These are phyloP conservation scores for Acacia confusa DNA, from an alignment of 306 rosid genomes.

Conservation along the genomic window DNA sequence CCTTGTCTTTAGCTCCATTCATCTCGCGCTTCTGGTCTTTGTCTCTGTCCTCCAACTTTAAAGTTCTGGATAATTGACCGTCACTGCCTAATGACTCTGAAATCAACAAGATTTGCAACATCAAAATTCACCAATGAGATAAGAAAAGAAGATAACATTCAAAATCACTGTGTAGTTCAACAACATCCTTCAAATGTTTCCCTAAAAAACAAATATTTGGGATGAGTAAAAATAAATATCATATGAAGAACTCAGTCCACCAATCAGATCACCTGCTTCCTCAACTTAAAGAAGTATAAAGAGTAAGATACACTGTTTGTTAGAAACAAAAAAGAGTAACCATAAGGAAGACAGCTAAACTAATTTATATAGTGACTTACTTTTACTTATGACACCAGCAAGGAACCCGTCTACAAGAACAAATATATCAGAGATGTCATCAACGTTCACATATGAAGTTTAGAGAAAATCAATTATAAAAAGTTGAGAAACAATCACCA, in stretches of 20 bases:
- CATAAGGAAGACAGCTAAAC: slow-evolving; percentile 16
- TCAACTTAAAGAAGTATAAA: background rate
- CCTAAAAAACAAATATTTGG: background rate
- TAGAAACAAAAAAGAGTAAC: background rate
- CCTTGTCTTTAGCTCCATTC: slow-evolving; percentile 84
- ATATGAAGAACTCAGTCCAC: background rate
- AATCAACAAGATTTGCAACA: slow-evolving; percentile 35
- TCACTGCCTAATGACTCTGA: slow-evolving; percentile 78
- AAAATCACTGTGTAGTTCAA: slow-evolving; percentile 16
- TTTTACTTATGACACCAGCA: slow-evolving; percentile 86
- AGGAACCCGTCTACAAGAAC: slow-evolving; percentile 92
- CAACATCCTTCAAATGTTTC: slow-evolving; percentile 24
- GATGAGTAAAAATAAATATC: background rate
- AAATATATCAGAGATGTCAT: slow-evolving; percentile 42
- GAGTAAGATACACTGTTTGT: background rate
- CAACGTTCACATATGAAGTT: slow-evolving; percentile 21
- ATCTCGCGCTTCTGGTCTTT: slow-evolving; percentile 71
- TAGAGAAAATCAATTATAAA: background rate
- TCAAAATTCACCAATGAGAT: slow-evolving; percentile 30
- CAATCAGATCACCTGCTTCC: slow-evolving; percentile 17
- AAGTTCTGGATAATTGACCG: slow-evolving; percentile 58
- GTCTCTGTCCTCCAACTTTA: slow-evolving; percentile 80
- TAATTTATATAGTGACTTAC: slow-evolving; percentile 49
- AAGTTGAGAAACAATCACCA: slow-evolving; percentile 49
- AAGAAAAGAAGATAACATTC: background rate